A percentile compares a stretch with the other conserved stretches of the same genome.
Evolutionary conservation across 768 basidiomycete species (phyloP).

Genomic region (Pleurotus cornucopiae): DNA sequence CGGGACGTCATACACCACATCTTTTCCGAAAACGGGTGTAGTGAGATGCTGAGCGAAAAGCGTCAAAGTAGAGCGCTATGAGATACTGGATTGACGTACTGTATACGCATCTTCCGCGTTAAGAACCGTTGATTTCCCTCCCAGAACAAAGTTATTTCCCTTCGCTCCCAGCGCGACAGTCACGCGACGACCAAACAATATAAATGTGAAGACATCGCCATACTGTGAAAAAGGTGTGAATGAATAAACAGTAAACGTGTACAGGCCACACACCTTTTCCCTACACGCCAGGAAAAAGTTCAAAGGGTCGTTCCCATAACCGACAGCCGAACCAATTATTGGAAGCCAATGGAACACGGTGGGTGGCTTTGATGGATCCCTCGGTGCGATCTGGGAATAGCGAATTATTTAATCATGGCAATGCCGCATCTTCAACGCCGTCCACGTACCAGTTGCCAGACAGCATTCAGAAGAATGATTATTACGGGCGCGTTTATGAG

Average conservation of each 20-base stretch:
- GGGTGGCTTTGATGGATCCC: constrained; percentile 73
- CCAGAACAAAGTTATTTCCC: constrained; percentile 92
- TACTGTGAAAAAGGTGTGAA: constrained; percentile 49
- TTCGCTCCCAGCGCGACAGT: constrained; percentile 89
- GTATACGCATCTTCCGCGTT: constrained; percentile 97
- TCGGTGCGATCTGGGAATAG: constrained; percentile 53
- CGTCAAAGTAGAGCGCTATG: constrained; percentile 6
- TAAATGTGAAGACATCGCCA: constrained; percentile 95
- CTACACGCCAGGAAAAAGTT: constrained; percentile 78
- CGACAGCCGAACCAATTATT: constrained; percentile 81
- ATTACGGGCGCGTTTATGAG: constrained; percentile 68
- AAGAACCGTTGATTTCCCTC: constrained; percentile 88
- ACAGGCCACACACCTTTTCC: constrained; percentile 55
- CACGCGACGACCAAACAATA: constrained; percentile 82
- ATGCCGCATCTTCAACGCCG: constrained; percentile 1
- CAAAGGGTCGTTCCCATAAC: constrained; percentile 91
- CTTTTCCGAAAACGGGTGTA: constrained; percentile 94
- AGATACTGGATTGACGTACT: constrained; percentile 31
- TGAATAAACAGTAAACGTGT: neutral
- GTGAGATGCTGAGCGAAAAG: constrained; percentile 64
- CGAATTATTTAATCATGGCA: no score
- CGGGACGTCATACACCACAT: constrained; percentile 95
- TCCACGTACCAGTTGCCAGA: constrained; percentile 70
- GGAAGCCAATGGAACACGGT: constrained; percentile 93
- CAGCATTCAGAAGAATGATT: constrained; percentile 66